Conservation (phyloP, 2,329 filamentous ascomycete species). For the Niveomyces coronatus region DNA sequence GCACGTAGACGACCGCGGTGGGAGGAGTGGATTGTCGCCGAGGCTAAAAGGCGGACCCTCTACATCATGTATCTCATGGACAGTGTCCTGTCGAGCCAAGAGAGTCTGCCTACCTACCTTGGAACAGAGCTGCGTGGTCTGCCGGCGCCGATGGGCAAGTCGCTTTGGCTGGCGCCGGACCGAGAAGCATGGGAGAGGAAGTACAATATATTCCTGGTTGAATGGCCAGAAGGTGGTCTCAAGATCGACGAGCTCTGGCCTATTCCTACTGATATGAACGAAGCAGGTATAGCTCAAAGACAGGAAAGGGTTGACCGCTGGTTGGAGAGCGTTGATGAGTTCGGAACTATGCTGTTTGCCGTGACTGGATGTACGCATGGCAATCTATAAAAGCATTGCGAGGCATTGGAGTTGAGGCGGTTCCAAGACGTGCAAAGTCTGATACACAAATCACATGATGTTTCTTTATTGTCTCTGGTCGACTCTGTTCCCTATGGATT, state of each 20-base stretch:
- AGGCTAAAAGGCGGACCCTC: conserved; percentile 41
- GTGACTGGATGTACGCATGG: conserved; percentile 36
- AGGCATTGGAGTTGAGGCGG: too few species aligned
- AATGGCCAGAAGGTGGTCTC: conserved; percentile 31
- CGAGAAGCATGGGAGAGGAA: conserved; percentile 30
- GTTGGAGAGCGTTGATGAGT: conserved; percentile 41
- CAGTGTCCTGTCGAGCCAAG: conserved; percentile 33
- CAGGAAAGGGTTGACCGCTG: conserved; percentile 34
- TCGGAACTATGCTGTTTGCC: conserved; percentile 42
- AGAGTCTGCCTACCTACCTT: conserved; percentile 35
- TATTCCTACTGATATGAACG: conserved; percentile 20
- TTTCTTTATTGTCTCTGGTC: too few species aligned
- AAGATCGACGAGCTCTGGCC: conserved; percentile 43
- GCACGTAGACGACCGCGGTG: conserved; percentile 30
- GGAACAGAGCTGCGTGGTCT: conserved; percentile 37
- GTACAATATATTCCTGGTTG: conserved; percentile 32
- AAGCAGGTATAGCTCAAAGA: conserved; percentile 19
- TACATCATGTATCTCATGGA: conserved; percentile 45
- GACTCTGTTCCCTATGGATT: too few species aligned
- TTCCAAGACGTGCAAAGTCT: too few species aligned
- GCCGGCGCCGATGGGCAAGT: conserved; percentile 29
- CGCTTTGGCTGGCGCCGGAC: conserved; percentile 31
- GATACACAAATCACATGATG: too few species aligned
- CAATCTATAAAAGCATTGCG: conserved; percentile 13
- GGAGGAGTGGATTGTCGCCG: conserved; percentile 43